Conservation (phyloP, 345 rosid genomes). For the Corchorus olitorius region DNA sequence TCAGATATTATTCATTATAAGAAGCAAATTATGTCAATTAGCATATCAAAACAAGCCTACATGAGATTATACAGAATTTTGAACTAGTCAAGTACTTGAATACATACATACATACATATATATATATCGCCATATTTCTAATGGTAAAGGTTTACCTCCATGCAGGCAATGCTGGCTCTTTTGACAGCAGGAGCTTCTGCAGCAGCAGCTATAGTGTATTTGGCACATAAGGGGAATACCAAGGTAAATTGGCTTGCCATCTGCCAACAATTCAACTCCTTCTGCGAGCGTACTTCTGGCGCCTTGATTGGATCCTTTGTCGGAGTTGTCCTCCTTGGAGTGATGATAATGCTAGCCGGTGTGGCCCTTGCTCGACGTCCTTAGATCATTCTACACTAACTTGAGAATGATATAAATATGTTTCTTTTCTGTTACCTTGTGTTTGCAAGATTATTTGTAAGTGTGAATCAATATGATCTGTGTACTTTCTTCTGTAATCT, state of each 20-base stretch:
- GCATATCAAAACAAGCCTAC: background rate
- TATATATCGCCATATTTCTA: background rate
- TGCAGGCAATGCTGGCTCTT: conserved; percentile 64
- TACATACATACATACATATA: too few species aligned
- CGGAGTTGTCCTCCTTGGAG: conserved; percentile 32
- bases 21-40: too few species aligned
- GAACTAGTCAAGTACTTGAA: background rate
- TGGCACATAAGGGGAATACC: conserved; percentile 75
- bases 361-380: conserved; percentile 56
- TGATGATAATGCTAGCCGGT: conserved; percentile 51
- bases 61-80: background rate
- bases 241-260: conserved; percentile 73
- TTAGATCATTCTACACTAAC: conserved; percentile 16
- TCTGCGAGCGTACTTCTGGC: conserved; percentile 76
- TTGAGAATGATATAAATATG: background rate
- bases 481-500: background rate
- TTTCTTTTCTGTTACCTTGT: conserved; percentile 2
- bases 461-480: background rate
- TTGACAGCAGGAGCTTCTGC: conserved; percentile 73
- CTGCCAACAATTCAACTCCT: conserved; percentile 76
- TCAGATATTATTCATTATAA: background rate
- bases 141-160: background rate
- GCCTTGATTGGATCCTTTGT: conserved; percentile 73
- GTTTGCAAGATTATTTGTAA: conserved; percentile 5
- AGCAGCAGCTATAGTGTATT: conserved; percentile 73